Percentiles rank a stretch among this genome's conserved stretches.
Conservation (phyloP, 306 rosid genomes). For the Sechiopsis laciniata region DNA sequence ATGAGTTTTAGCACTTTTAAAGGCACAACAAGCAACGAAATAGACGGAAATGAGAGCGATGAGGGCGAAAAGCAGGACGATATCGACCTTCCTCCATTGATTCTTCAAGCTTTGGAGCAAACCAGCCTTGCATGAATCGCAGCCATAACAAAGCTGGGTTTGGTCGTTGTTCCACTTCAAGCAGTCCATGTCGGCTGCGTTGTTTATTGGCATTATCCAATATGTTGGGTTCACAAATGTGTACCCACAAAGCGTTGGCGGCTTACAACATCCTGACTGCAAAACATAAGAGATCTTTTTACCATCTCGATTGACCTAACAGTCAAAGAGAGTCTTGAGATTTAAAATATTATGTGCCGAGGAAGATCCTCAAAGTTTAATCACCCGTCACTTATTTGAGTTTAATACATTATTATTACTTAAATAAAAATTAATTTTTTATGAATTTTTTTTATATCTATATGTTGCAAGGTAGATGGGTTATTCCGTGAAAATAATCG, state of each 20-base stretch:
- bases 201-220: slow-evolving; percentile 18
- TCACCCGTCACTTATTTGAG: too few relatives aligned
- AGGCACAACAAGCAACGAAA: background rate
- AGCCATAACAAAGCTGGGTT: slow-evolving; percentile 5
- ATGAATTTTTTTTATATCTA: too few relatives aligned
- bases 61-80: background rate
- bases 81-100: slow-evolving; percentile 16
- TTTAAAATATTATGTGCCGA: too few relatives aligned
- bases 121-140: slow-evolving; percentile 17
- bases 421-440: too few relatives aligned
- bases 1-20: background rate
- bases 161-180: slow-evolving; percentile 20
- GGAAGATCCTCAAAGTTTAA: too few relatives aligned
- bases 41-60: background rate
- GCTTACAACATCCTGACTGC: slow-evolving; percentile 20
- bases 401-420: too few relatives aligned
- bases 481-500: too few relatives aligned
- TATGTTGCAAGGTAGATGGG: too few relatives aligned
- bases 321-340: too few relatives aligned
- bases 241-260: slow-evolving; percentile 5
- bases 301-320: too few relatives aligned
- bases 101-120: slow-evolving; percentile 4
- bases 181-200: slow-evolving; percentile 12
- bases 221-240: slow-evolving; percentile 18
- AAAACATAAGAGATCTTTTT: too few relatives aligned